phyloP scores from a whole-genome alignment of 192 early-diverging fungal genomes.

The Dissophora ornata region DNA sequence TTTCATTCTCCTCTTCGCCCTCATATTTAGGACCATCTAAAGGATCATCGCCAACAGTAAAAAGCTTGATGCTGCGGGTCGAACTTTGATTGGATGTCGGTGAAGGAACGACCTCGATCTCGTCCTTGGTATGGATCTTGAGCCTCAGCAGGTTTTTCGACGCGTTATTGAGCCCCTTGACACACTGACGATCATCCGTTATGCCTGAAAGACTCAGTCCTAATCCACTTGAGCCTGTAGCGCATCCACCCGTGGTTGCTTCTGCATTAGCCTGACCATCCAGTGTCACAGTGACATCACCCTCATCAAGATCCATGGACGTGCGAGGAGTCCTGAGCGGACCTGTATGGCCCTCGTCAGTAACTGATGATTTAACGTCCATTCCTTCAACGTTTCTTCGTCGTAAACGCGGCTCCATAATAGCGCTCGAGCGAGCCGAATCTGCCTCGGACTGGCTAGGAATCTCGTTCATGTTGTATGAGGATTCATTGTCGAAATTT shows the following conservation, averaged over 20 bases:
- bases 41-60: conserved; percentile 39
- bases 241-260: too few species aligned
- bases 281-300: not conserved
- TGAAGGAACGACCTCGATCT: not conserved
- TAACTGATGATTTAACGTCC: too few species aligned
- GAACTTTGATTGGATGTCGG: conserved; percentile 2
- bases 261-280: not conserved
- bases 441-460: not conserved
- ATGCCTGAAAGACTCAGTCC: conserved; percentile 3
- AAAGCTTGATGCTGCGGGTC: conserved; percentile 32
- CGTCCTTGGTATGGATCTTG: conserved; percentile 28
- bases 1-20: not conserved
- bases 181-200: conserved; percentile 1
- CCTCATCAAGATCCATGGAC: too few species aligned
- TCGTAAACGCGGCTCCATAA: conserved; percentile 2
- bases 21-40: conserved; percentile 11
- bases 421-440: conserved; percentile 7
- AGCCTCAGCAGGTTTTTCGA: conserved; percentile 14
- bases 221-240: not conserved
- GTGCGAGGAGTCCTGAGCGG: not conserved
- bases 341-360: not conserved
- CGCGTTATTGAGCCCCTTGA: not conserved
- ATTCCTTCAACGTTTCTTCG: not conserved
- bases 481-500: conserved; percentile 39
- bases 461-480: conserved; percentile 34